Base-by-base conservation (phyloP, 441 rosid species). In the Biscutella laevigata region DNA sequence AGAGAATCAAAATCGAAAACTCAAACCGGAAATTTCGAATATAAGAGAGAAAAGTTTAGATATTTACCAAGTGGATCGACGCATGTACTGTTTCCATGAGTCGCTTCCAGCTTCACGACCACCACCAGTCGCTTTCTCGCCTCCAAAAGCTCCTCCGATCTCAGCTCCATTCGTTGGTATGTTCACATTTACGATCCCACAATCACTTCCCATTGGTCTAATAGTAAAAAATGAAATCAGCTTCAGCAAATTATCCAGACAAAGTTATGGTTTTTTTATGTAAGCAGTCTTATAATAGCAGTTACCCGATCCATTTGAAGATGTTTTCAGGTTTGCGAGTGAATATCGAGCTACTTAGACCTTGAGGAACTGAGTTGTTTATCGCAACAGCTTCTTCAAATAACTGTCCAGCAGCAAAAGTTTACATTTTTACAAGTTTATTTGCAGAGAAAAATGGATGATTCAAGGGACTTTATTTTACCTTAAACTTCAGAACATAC, bases 31-130 rank as follows among this genome's bases (percentile, higher is more conserved):
- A n/a, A 59, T 2, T 28, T 1, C 2, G 12, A 1, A 56, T 7
- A 1, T 1, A 1, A n/a, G 6, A 49, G 7, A 13, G 5, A 10
- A 10, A 30, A n/a, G 2, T 17, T 7, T 0, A 22, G 20, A 7
- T 6, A 0, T 10, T 11, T 84, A 92, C 99, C 99, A 88, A 39
- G 97, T 92, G 6, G 97, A 81, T 24, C 96, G 95, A 22, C 95
- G 83, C 99, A 92, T 88, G 65, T 92, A 92, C 60, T 92, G 99
- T 74, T 92, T 92, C 99, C 99, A 92, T 22, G 97, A 86, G 67
- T 92, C 95, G 16, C 97, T 92, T 63, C 99, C 99, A 14, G 94
- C 97, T 77, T 86, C 99, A 58, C 92, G 88, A 37, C 99, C 95
- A 51, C 95, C 97, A 4, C 97, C 94, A 2, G 99, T 92, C 9